Conservation (phyloP, 1,139 yeast genomes). For the Geotrichum klebahnii region DNA sequence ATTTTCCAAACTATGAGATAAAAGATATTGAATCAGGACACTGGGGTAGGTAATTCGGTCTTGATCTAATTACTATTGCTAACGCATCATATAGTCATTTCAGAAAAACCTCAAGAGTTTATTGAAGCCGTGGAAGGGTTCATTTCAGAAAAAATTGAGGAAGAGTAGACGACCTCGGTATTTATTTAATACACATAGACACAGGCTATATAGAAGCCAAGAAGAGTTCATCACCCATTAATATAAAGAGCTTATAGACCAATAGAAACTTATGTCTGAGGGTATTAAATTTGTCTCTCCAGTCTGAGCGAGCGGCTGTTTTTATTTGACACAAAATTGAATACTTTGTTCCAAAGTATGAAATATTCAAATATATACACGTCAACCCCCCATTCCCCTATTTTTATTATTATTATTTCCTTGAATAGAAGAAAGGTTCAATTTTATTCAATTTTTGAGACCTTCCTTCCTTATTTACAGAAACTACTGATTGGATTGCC, state of each 20-base stretch:
- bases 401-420: no score
- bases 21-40: constrained; percentile 81
- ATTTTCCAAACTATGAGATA: constrained; percentile 73
- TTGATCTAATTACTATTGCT: neutral
- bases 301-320: no score
- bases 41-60: constrained; percentile 49
- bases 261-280: no score
- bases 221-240: no score
- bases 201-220: neutral
- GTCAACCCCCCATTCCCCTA: no score
- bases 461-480: neutral
- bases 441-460: neutral
- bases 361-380: no score
- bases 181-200: neutral
- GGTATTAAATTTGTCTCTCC: no score
- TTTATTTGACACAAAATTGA: no score
- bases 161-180: neutral
- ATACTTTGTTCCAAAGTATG: no score
- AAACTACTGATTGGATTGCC: no score
- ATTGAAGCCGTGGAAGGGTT: constrained; percentile 16
- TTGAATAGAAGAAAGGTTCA: no score
- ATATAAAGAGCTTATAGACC: no score
- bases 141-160: constrained; percentile 2
- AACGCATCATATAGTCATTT: constrained; percentile 26
- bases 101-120: constrained; percentile 34